These are phyloP conservation scores for Rhizophagus sp. DNA, from an alignment of 192 early-diverging fungal species.

Conservation along the genomic window DNA sequence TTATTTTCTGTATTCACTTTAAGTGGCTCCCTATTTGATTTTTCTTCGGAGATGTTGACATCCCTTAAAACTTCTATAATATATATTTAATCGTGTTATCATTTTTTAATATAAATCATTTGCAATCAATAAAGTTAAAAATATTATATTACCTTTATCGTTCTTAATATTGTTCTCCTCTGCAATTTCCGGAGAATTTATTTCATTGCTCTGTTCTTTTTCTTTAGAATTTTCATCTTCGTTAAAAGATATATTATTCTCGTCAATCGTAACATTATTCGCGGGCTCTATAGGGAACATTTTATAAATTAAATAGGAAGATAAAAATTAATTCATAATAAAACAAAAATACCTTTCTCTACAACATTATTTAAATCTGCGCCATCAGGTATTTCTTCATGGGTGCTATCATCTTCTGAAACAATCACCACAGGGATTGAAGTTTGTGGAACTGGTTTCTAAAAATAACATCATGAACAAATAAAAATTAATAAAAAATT, in stretches of 20 bases:
- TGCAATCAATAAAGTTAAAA: neutral
- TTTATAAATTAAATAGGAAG: neutral
- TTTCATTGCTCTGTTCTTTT: neutral
- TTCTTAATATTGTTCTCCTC: neutral
- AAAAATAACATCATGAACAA: neutral
- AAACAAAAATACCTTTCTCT: neutral
- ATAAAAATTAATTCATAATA: neutral
- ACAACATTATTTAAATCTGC: neutral
- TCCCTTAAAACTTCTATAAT: neutral
- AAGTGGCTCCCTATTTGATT: neutral
- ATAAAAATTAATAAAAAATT: neutral
- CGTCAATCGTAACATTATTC: neutral
- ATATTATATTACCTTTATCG: neutral
- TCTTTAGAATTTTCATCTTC: neutral
- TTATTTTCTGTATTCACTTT: constrained; percentile 30
- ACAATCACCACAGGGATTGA: neutral
- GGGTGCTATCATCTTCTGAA: neutral
- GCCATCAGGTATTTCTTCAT: too few relatives aligned
- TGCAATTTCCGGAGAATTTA: neutral
- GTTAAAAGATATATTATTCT: neutral
- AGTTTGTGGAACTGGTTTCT: neutral
- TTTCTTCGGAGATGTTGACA: constrained; percentile 1
- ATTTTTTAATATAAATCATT: neutral
- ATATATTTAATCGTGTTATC: too few relatives aligned
- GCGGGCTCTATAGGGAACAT: neutral